A percentile compares a stretch with the other conserved stretches of the same genome.
These are phyloP conservation scores for Lojkania enalia DNA, from an alignment of 2,329 filamentous ascomycete genomes.

Conservation along the genomic window DNA sequence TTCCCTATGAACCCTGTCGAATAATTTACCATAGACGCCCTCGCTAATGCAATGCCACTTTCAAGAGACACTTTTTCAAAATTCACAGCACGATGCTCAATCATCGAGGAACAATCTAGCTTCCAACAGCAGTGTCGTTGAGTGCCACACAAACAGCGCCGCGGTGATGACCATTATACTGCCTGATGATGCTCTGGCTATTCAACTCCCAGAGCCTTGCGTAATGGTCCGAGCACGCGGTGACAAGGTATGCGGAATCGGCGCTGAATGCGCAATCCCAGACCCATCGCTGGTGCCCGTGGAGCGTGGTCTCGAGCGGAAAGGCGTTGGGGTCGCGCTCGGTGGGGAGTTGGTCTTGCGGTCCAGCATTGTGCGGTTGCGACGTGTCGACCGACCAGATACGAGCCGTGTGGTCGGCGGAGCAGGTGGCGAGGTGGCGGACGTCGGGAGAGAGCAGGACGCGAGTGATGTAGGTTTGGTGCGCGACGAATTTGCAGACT, in stretches of 20 bases:
- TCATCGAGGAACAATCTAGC: too few species aligned
- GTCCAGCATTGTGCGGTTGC: slow-evolving; percentile 40
- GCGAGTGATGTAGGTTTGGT: slow-evolving; percentile 90
- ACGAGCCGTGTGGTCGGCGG: slow-evolving; percentile 89
- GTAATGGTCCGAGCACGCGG: slow-evolving; percentile 91
- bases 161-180: slow-evolving; percentile 93
- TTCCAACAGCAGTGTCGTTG: slow-evolving; percentile 66
- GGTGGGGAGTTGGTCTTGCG: slow-evolving; percentile 37
- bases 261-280: slow-evolving; percentile 97
- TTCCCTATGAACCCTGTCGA: too few species aligned
- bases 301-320: slow-evolving; percentile 82
- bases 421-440: slow-evolving; percentile 91
- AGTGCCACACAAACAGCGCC: slow-evolving; percentile 90
- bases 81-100: too few species aligned
- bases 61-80: too few species aligned
- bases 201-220: slow-evolving; percentile 86
- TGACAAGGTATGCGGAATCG: slow-evolving; percentile 90
- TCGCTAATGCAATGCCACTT: too few species aligned
- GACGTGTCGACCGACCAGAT: slow-evolving; percentile 85
- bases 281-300: slow-evolving; percentile 92
- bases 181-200: slow-evolving; percentile 85
- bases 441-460: slow-evolving; percentile 91
- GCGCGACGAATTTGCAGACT: slow-evolving; percentile 85
- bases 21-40: too few species aligned
- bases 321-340: slow-evolving; percentile 61